phyloP scores from a whole-genome alignment of 805 yeast species.

The Suhomyces faveliae region DNA sequence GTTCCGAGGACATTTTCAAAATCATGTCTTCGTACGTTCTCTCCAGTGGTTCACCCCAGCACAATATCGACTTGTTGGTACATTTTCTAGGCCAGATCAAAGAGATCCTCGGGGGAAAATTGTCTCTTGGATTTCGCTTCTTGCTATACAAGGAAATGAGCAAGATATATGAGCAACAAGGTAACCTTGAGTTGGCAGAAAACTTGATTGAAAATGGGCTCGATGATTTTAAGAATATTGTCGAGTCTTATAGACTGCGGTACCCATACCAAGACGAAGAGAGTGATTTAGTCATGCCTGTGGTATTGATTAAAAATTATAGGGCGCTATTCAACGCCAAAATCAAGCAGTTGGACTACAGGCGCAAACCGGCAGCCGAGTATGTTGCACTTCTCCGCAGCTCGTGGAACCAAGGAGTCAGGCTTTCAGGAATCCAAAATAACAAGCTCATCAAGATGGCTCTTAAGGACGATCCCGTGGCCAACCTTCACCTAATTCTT shows the following conservation, averaged over 20 bases:
- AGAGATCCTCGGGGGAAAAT: conserved; percentile 18
- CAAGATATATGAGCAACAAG: conserved; percentile 23
- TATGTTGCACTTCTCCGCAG: conserved; percentile 11
- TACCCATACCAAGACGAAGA: conserved; percentile 18
- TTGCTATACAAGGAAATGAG: conserved; percentile 30
- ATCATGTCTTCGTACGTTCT: conserved; percentile 26
- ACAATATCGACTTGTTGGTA: conserved; percentile 22
- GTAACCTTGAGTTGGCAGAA: conserved; percentile 20
- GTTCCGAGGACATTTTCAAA: conserved; percentile 22
- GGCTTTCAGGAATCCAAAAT: conserved; percentile 21
- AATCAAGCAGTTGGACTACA: conserved; percentile 14
- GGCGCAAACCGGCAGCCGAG: conserved; percentile 6
- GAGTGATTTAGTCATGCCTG: conserved; percentile 11
- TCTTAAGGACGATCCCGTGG: background rate
- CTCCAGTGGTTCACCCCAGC: conserved; percentile 13
- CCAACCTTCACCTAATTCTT: conserved; percentile 16
- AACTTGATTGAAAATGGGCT: conserved; percentile 27
- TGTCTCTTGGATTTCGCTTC: conserved; percentile 23
- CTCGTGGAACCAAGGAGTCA: conserved; percentile 9
- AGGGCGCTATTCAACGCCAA: conserved; percentile 12
- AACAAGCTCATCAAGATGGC: conserved; percentile 13
- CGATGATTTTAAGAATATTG: conserved; percentile 19
- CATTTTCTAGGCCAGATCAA: conserved; percentile 29
- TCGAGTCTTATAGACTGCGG: conserved; percentile 12
- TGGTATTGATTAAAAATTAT: conserved; percentile 1